phyloP scores from a whole-genome alignment of 495 filamentous ascomycete genomes.

The Lichina pygmaea region DNA sequence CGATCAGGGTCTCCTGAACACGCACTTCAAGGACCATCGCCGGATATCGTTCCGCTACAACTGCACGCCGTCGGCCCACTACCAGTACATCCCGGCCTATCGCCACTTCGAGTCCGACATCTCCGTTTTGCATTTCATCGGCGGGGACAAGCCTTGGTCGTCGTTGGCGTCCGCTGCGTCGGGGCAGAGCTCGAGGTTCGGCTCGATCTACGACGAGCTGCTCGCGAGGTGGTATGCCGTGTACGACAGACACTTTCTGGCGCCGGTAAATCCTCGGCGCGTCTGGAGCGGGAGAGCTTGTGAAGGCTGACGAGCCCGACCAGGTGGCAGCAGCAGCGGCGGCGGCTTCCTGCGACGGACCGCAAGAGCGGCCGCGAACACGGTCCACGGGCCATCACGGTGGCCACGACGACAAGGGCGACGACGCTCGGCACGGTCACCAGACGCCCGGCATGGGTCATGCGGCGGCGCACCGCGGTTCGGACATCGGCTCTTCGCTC shows the following conservation, averaged over 20 bases:
- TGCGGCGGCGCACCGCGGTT: not conserved
- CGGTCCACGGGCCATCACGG: not conserved
- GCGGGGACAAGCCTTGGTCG: constrained; percentile 64
- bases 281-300: not conserved
- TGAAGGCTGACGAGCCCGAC: not conserved
- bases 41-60: constrained; percentile 89
- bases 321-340: too few species aligned
- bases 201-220: constrained; percentile 14
- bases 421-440: not conserved
- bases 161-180: not conserved
- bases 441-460: not conserved
- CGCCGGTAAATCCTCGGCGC: constrained; percentile 17
- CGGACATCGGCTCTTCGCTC: not conserved
- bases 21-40: constrained; percentile 73
- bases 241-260: constrained; percentile 60
- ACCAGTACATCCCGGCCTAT: constrained; percentile 89
- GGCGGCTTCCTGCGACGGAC: too few species aligned
- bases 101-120: constrained; percentile 73
- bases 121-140: constrained; percentile 81
- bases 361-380: not conserved
- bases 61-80: constrained; percentile 77
- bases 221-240: constrained; percentile 28
- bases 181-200: constrained; percentile 27
- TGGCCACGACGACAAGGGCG: not conserved
- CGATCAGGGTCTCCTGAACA: constrained; percentile 87